Evolutionary conservation across 352 stramenopile genomes (phyloP).

Genomic region (Albugo candida): DNA sequence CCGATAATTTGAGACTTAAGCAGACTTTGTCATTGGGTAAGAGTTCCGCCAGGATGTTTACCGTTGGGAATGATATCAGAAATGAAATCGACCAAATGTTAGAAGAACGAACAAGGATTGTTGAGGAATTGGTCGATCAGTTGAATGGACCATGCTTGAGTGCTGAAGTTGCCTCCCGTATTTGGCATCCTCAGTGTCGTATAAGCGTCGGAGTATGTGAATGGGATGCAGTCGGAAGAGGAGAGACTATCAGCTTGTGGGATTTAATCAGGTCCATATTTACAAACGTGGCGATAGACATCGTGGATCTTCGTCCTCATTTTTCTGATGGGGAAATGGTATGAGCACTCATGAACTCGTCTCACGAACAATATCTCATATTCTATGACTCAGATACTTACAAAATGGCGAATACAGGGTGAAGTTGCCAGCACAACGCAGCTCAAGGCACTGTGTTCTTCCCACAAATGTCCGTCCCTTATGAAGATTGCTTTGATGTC

Average conservation of each 20-base stretch:
- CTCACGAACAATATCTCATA: neutral
- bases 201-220: conserved; percentile 54
- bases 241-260: conserved; percentile 62
- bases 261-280: conserved; percentile 69
- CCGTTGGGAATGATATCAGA: conserved; percentile 5
- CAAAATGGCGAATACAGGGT: conserved; percentile 66
- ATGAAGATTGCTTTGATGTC: conserved; percentile 46
- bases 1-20: conserved; percentile 58
- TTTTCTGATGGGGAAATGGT: conserved; percentile 58
- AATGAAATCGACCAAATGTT: conserved; percentile 5
- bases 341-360: neutral
- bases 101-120: conserved; percentile 42
- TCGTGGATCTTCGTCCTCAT: conserved; percentile 58
- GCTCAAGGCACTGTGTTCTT: conserved; percentile 38
- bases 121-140: conserved; percentile 65
- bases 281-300: conserved; percentile 52
- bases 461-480: conserved; percentile 42
- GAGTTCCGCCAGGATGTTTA: too few species aligned
- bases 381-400: conserved; percentile 25
- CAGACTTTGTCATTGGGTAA: conserved; percentile 37
- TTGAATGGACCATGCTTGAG: conserved; percentile 50
- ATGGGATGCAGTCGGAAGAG: conserved; percentile 47
- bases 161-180: conserved; percentile 34
- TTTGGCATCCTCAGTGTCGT: conserved; percentile 59
- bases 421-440: conserved; percentile 46